Conservation (phyloP, 1,139 yeast genomes). For the Hansenula sp. region DNA sequence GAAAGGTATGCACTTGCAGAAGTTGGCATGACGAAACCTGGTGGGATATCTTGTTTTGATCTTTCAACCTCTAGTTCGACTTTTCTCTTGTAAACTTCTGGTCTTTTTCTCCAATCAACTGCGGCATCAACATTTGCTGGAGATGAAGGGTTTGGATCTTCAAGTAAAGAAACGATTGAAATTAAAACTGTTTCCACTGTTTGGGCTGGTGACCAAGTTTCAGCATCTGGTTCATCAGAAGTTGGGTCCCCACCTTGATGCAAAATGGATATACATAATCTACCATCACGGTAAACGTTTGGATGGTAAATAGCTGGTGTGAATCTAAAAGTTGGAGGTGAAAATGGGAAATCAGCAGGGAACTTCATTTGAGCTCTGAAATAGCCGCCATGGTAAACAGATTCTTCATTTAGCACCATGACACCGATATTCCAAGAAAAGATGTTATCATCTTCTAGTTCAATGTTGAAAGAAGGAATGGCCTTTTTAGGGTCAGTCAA, state of each 20-base stretch:
- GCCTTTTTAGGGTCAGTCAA: constrained; percentile 91
- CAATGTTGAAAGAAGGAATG: constrained; percentile 87
- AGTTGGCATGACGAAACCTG: constrained; percentile 78
- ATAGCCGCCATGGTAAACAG: constrained; percentile 94
- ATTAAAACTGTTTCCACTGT: constrained; percentile 88
- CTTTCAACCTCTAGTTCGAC: constrained; percentile 81
- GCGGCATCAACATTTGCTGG: constrained; percentile 98
- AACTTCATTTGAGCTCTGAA: constrained; percentile 92
- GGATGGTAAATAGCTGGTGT: constrained; percentile 97
- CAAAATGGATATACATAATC: constrained; percentile 86
- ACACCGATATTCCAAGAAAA: constrained; percentile 92
- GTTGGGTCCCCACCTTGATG: constrained; percentile 90
- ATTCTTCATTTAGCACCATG: constrained; percentile 85
- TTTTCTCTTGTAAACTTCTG: constrained; percentile 72
- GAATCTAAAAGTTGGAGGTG: constrained; percentile 89
- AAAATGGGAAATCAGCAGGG: constrained; percentile 85
- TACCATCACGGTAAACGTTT: constrained; percentile 88
- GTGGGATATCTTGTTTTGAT: constrained; percentile 80
- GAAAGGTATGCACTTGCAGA: constrained; percentile 29
- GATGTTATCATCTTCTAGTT: constrained; percentile 83
- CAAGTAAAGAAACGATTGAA: constrained; percentile 82
- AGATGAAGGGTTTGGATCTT: constrained; percentile 87
- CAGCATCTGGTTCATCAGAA: constrained; percentile 87
- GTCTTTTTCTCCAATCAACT: constrained; percentile 82
- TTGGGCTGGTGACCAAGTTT: constrained; percentile 96